Evolutionary conservation across 1,284 basidiomycete species (phyloP).

Genomic region (Leccinum discolor): DNA sequence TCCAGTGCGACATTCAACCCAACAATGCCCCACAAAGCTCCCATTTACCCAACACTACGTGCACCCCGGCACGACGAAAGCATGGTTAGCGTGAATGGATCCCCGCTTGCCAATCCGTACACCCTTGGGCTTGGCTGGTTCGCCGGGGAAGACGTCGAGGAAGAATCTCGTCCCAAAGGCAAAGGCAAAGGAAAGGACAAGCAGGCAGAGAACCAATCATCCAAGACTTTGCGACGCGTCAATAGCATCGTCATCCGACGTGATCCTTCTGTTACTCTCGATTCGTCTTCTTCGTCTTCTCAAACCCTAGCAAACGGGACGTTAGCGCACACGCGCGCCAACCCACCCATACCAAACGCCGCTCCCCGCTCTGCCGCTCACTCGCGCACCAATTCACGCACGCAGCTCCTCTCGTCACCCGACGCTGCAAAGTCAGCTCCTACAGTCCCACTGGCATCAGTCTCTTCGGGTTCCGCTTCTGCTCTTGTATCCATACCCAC

Average conservation of each 20-base stretch:
- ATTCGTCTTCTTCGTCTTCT: conserved; percentile 20
- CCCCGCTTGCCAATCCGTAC: conserved; percentile 74
- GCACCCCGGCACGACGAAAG: conserved; percentile 68
- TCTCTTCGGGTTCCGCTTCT: conserved; percentile 26
- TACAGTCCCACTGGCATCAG: conserved; percentile 12
- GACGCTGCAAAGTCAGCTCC: conserved; percentile 16
- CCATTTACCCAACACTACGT: conserved; percentile 55
- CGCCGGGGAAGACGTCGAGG: conserved; percentile 34
- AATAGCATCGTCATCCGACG: conserved; percentile 65
- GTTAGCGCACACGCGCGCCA: conserved; percentile 45
- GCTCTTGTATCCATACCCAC: conserved; percentile 71
- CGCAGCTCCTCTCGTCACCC: conserved; percentile 33
- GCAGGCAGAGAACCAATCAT: conserved; percentile 1
- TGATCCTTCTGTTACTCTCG: conserved; percentile 50
- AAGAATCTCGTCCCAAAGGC: conserved; percentile 6
- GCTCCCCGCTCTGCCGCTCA: conserved; percentile 24
- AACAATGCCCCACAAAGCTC: conserved; percentile 57
- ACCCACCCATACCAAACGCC: conserved; percentile 47
- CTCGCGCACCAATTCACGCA: conserved; percentile 42
- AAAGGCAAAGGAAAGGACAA: conserved; percentile 24
- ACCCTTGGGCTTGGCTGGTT: conserved; percentile 58
- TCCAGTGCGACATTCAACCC: conserved; percentile 76
- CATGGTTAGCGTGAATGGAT: conserved; percentile 77
- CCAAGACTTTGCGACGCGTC: conserved; percentile 40
- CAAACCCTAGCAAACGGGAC: conserved; percentile 10